Evolutionary conservation across 2,329 filamentous ascomycete genomes (phyloP), one percentile per base, ranked within the genome.

Genomic region (Pseudomassariella vexata): DNA sequence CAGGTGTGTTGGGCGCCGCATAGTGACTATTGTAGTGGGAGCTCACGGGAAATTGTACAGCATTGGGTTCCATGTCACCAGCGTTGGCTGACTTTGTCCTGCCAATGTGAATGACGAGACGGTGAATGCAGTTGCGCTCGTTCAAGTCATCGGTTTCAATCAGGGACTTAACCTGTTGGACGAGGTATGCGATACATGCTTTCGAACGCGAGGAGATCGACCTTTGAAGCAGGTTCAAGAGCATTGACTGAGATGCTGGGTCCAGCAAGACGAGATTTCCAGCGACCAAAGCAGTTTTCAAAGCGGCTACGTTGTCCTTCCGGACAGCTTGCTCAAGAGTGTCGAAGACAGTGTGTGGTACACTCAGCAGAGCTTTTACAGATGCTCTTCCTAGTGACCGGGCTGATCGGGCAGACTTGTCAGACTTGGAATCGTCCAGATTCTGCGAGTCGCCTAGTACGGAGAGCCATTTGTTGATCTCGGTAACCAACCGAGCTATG

Each of bases 131-230:
- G 54, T 95, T 98, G 9, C 92, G 82, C 48, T 83, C 81, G 59
- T 96, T 95, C 52, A 98, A 87, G 51, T 96, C 92, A 45, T 94
- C 85, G 3, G 84, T 76, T 51, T 95, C 89, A 30, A 94, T 80
- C 3, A 96, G 69, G 1, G 75, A 79, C 26, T 78, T 72, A 31
- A 92, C 70, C 24, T 79, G 72, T 9, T 66, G 62, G 3, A 98
- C 58, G 2, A 96, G 69, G 36, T 73, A 73, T n/a, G 73, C 63
- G 30, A 95, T 83, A 49, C 79, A 88, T 16, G 66, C 59, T 47
- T 73, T 81, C 0, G 85, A 76, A 30, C 77, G 76, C 36, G 73
- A 73, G 3, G 83, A 81, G 36, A 92, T 85, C 1, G 84, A 73
- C 38, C 85, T 70, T 60, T 95, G 81, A 35, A 95, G 60, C 32